phyloP scores from a whole-genome alignment of 2,329 filamentous ascomycete species.

The Mycosphaerelloides madeirae region DNA sequence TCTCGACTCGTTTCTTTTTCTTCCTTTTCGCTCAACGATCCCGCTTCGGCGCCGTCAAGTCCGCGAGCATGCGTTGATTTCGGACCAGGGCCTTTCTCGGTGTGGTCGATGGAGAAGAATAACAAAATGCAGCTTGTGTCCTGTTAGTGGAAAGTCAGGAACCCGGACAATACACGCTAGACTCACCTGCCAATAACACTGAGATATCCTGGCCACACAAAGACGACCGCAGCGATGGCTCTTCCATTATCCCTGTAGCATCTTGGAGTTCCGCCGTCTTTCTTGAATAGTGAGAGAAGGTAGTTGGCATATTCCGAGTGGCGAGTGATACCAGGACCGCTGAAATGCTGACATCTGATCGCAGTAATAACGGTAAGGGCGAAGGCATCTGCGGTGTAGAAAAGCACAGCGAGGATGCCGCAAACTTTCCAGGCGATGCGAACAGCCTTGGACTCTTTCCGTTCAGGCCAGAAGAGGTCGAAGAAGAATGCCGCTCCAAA shows the following conservation, averaged over 20 bases:
- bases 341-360: slow-evolving; percentile 43
- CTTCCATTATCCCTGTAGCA: slow-evolving; percentile 48
- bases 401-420: slow-evolving; percentile 45
- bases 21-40: background rate
- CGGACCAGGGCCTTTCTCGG: slow-evolving; percentile 35
- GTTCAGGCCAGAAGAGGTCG: slow-evolving; percentile 57
- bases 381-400: slow-evolving; percentile 47
- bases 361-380: slow-evolving; percentile 50
- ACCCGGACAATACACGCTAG: background rate
- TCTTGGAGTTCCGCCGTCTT: slow-evolving; percentile 37
- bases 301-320: slow-evolving; percentile 22
- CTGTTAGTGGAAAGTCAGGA: background rate
- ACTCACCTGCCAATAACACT: slow-evolving; percentile 45
- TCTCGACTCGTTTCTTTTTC: background rate
- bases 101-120: slow-evolving; percentile 37
- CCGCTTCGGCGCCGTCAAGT: background rate
- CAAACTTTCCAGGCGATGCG: slow-evolving; percentile 53
- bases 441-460: slow-evolving; percentile 46
- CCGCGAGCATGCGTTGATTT: slow-evolving; percentile 35
- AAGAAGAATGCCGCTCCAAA: slow-evolving; percentile 59
- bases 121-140: slow-evolving; percentile 35
- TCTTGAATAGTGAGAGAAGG: slow-evolving; percentile 28
- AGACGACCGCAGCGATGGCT: slow-evolving; percentile 49
- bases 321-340: slow-evolving; percentile 13
- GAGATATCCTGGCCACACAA: slow-evolving; percentile 51